Percentiles rank a stretch among this genome's conserved stretches.
Evolutionary conservation across 306 rosid genomes (phyloP).

Genomic region (Prunus mira): DNA sequence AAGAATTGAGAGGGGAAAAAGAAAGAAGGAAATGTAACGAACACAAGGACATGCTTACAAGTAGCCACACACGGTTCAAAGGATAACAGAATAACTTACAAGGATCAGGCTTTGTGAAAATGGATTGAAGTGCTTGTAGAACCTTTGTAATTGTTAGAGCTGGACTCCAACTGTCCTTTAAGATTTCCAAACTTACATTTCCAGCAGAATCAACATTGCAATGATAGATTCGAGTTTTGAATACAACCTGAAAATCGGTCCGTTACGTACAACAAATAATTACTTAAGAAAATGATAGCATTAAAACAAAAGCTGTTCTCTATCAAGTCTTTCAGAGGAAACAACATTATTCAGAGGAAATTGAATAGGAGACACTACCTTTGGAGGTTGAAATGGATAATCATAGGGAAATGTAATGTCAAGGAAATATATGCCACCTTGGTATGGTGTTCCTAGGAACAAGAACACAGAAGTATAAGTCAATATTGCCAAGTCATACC

Average conservation of each 20-base stretch:
- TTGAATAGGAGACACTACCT: conserved; percentile 35
- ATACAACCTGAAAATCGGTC: conserved; percentile 55
- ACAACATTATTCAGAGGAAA: background rate
- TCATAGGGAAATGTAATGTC: conserved; percentile 74
- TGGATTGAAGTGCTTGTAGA: conserved; percentile 60
- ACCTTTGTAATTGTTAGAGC: conserved; percentile 81
- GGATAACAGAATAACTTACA: conserved; percentile 48
- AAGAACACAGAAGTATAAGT: conserved; percentile 9
- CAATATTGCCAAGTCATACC: conserved; percentile 9
- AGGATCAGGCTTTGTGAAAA: conserved; percentile 71
- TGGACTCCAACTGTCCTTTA: conserved; percentile 95
- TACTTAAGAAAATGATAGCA: background rate
- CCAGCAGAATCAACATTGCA: conserved; percentile 75
- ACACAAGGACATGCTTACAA: conserved; percentile 1
- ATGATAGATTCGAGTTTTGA: conserved; percentile 87
- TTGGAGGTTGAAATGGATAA: conserved; percentile 86
- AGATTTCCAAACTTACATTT: conserved; percentile 55
- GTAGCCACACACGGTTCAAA: background rate
- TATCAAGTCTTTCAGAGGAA: background rate
- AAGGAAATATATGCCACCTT: conserved; percentile 85
- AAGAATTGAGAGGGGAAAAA: background rate
- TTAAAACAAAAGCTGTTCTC: background rate
- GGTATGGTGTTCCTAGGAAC: conserved; percentile 70
- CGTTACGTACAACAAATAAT: background rate
- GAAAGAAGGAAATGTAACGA: background rate